phyloP scores from a whole-genome alignment of 1,284 basidiomycete genomes.

The Ganoderma boninense region DNA sequence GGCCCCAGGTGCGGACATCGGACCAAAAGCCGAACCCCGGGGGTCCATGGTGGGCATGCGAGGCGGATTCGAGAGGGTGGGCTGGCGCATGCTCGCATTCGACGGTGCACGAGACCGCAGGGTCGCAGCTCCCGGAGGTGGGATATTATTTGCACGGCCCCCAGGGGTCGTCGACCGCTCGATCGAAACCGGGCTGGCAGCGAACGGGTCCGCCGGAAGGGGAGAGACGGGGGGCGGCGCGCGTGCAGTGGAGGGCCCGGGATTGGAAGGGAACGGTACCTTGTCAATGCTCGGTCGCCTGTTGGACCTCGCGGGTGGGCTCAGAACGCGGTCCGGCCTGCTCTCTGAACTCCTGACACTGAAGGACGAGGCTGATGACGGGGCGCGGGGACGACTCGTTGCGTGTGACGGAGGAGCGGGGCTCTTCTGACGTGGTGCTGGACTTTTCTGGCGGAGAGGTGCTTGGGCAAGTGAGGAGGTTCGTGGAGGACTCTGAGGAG shows the following conservation, averaged over 20 bases:
- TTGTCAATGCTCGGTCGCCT: conserved; percentile 23
- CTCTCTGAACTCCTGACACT: conserved; percentile 24
- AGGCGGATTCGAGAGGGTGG: conserved; percentile 34
- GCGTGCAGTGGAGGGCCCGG: conserved; percentile 22
- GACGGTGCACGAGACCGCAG: conserved; percentile 34
- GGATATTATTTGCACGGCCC: conserved; percentile 24
- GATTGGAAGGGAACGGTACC: conserved; percentile 28
- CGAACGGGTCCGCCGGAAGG: conserved; percentile 17
- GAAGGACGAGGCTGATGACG: conserved; percentile 33
- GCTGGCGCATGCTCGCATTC: conserved; percentile 34
- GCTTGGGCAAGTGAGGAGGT: conserved; percentile 35
- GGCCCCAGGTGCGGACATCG: conserved; percentile 11
- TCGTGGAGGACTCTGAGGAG: conserved; percentile 31
- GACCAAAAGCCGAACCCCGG: not conserved
- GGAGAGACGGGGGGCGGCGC: conserved; percentile 22
- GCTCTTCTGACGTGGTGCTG: conserved; percentile 24
- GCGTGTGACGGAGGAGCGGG: conserved; percentile 8
- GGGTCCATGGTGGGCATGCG: conserved; percentile 3
- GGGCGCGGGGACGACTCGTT: conserved; percentile 27
- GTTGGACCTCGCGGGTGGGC: conserved; percentile 22
- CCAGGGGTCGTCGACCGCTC: conserved; percentile 31
- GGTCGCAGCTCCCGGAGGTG: conserved; percentile 23
- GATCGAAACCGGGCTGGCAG: conserved; percentile 23
- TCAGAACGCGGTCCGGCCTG: conserved; percentile 28
- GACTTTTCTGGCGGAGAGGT: conserved; percentile 34